Percentiles rank a stretch among this genome's conserved stretches.
Evolutionary conservation across 164 flowering plant genomes (phyloP).

Genomic region (Cinnamomum micranthum): DNA sequence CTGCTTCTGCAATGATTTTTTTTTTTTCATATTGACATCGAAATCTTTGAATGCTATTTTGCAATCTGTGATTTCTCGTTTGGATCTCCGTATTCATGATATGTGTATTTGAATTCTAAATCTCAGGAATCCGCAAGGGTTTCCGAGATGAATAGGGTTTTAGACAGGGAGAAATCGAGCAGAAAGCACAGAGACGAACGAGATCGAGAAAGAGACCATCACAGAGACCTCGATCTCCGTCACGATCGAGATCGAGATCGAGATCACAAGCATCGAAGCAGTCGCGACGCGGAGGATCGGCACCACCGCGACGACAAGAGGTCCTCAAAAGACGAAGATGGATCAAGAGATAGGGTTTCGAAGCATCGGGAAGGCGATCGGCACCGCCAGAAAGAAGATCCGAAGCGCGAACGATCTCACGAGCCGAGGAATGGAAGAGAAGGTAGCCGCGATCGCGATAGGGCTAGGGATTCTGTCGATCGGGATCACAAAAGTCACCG

Average conservation of each 20-base stretch:
- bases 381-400: not conserved
- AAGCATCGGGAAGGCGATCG: constrained; percentile 4
- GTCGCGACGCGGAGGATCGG: constrained; percentile 1
- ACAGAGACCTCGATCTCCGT: not conserved
- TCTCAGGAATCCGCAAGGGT: too few relatives aligned
- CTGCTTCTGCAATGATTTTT: too few relatives aligned
- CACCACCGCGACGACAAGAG: not conserved
- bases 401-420: not conserved
- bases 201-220: not conserved
- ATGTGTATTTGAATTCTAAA: too few relatives aligned
- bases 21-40: too few relatives aligned
- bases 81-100: too few relatives aligned
- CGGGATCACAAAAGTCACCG: not conserved
- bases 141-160: constrained; percentile 6
- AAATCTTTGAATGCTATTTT: too few relatives aligned
- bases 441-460: constrained; percentile 3
- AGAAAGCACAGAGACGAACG: constrained; percentile 3
- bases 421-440: not conserved
- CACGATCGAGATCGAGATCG: not conserved
- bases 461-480: not conserved
- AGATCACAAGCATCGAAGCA: constrained; percentile 4
- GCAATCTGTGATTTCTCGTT: too few relatives aligned
- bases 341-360: not conserved
- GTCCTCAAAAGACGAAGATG: not conserved
- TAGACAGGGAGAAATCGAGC: constrained; percentile 2